A percentile compares a stretch with the other conserved stretches of the same genome.
These are phyloP conservation scores for Cladophialophora yegresii DNA, from an alignment of 2,329 filamentous ascomycete species.

Conservation along the genomic window DNA sequence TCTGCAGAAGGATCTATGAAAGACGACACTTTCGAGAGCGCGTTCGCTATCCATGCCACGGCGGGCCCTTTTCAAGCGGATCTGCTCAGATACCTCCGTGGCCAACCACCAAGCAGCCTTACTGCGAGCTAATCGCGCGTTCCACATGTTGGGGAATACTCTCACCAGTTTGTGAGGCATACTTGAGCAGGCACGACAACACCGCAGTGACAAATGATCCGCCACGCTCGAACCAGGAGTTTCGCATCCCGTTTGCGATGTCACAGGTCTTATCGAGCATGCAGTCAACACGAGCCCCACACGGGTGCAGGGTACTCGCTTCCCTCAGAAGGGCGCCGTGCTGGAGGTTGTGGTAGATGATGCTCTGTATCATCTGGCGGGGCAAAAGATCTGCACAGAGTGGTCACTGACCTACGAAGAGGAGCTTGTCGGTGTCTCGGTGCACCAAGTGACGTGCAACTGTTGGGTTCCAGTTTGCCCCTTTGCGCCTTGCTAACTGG, in stretches of 20 bases:
- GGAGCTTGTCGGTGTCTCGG: background rate
- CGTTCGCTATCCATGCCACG: background rate
- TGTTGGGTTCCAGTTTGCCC: background rate
- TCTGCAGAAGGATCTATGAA: constrained; percentile 34
- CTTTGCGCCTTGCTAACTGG: background rate
- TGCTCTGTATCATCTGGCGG: background rate
- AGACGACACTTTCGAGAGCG: background rate
- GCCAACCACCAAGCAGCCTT: background rate
- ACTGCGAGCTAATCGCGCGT: background rate
- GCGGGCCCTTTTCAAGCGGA: background rate
- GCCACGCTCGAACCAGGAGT: background rate
- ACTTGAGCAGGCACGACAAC: background rate
- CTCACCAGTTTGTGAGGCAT: background rate
- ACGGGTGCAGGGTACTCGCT: background rate
- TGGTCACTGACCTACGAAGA: background rate
- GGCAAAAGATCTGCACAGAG: background rate
- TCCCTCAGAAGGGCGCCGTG: background rate
- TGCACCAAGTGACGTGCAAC: background rate
- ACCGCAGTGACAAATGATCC: background rate
- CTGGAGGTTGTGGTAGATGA: background rate
- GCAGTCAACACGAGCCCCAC: background rate
- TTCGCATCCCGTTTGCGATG: background rate
- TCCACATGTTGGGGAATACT: background rate
- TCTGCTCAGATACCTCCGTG: background rate
- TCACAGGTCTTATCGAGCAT: background rate